These are phyloP conservation scores for Globisporangium canariense DNA, from an alignment of 352 stramenopile genomes.

Conservation along the genomic window DNA sequence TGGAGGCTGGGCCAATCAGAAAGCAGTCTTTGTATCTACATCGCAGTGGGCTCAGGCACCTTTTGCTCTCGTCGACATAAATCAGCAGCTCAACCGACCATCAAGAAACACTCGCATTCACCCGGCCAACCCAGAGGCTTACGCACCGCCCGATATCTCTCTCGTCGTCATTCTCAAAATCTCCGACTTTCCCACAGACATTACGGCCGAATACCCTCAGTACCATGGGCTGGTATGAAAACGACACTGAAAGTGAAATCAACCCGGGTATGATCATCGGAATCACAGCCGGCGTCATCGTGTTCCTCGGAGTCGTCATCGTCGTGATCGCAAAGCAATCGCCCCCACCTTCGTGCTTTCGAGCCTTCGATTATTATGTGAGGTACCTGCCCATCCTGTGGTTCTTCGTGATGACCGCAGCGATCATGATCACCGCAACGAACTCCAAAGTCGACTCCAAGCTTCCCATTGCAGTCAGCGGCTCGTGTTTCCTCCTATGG, in stretches of 20 bases:
- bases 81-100: no score
- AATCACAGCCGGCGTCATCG: not conserved
- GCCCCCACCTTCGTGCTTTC: not conserved
- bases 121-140: no score
- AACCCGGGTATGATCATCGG: not conserved
- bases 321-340: not conserved
- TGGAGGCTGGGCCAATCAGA: no score
- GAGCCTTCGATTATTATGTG: not conserved
- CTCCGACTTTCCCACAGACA: no score
- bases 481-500: not conserved
- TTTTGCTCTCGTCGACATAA: no score
- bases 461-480: not conserved
- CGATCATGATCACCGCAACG: not conserved
- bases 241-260: not conserved
- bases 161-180: no score
- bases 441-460: not conserved
- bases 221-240: not conserved
- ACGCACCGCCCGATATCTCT: no score
- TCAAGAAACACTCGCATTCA: no score
- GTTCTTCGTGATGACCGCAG: not conserved
- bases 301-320: not conserved
- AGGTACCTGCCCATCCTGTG: not conserved
- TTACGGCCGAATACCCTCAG: no score
- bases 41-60: no score
- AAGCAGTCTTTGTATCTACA: no score